These are phyloP conservation scores for Aaosphaeria arxii DNA, from an alignment of 2,329 filamentous ascomycete genomes.

Conservation along the genomic window DNA sequence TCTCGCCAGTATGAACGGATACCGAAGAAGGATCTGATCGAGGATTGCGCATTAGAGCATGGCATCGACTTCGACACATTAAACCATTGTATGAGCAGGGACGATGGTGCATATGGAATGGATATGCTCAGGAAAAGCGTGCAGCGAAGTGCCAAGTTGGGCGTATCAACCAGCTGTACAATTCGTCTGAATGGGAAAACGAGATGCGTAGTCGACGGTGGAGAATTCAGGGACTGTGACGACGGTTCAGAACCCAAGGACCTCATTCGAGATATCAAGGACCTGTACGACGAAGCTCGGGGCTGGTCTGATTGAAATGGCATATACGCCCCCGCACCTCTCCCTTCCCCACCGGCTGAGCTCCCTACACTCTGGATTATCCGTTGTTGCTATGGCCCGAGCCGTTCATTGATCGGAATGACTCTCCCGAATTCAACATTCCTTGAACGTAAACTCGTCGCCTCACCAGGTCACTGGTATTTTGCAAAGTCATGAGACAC, in stretches of 20 bases:
- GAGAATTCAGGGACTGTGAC: constrained; percentile 76
- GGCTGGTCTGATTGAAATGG: constrained; percentile 23
- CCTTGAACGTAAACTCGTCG: too few relatives aligned
- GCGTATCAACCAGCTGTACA: constrained; percentile 48
- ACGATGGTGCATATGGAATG: constrained; percentile 70
- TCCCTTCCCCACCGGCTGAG: neutral
- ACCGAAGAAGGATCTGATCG: constrained; percentile 71
- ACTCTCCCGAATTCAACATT: neutral
- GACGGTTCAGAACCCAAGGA: constrained; percentile 66
- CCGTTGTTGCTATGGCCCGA: too few relatives aligned
- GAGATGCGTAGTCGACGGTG: constrained; percentile 80
- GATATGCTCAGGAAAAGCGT: constrained; percentile 67
- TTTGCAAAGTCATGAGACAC: too few relatives aligned
- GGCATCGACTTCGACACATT: constrained; percentile 78
- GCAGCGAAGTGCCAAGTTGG: constrained; percentile 53
- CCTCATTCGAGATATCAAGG: constrained; percentile 74
- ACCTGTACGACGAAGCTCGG: constrained; percentile 51
- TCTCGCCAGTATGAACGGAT: constrained; percentile 73
- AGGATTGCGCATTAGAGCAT: constrained; percentile 88
- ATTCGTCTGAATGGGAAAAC: constrained; percentile 68
- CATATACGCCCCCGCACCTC: neutral
- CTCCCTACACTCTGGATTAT: neutral
- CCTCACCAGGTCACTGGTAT: too few relatives aligned
- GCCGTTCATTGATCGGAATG: too few relatives aligned
- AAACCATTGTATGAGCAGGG: constrained; percentile 76